Conservation (phyloP, 768 basidiomycete genomes). For the Pholiota molesta region DNA sequence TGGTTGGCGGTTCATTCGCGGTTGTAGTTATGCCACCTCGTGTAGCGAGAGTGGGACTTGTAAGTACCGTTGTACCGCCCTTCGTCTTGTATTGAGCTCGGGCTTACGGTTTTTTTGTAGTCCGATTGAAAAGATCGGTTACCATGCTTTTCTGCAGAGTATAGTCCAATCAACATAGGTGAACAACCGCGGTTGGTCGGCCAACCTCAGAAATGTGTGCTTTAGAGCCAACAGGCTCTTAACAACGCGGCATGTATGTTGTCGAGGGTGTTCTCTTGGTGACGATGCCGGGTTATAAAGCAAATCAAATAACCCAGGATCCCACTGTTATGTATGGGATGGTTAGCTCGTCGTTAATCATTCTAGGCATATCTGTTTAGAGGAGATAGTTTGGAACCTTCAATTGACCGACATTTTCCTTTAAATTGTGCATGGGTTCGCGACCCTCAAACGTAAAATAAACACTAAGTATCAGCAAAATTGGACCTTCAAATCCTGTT, state of each 20-base stretch:
- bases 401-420: conserved; percentile 1
- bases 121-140: not conserved
- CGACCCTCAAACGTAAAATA: not conserved
- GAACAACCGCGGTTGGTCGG: not conserved
- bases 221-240: no score
- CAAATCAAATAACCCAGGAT: conserved; percentile 7
- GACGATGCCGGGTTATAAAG: no score
- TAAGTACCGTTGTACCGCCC: not conserved
- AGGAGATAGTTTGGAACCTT: conserved; percentile 4
- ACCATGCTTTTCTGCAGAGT: no score
- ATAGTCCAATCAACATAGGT: not conserved
- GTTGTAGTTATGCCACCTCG: not conserved
- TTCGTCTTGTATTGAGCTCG: not conserved
- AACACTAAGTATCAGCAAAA: no score
- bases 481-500: no score
- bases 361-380: not conserved
- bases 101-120: not conserved
- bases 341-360: not conserved
- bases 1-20: not conserved
- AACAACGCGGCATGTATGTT: no score
- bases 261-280: no score
- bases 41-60: not conserved
- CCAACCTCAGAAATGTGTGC: not conserved
- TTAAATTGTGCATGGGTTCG: not conserved
- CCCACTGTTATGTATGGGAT: not conserved